Evolutionary conservation across 2,329 filamentous ascomycete genomes (phyloP), one percentile per base, ranked within the genome.

Genomic region (Tolypocladium inflatum): DNA sequence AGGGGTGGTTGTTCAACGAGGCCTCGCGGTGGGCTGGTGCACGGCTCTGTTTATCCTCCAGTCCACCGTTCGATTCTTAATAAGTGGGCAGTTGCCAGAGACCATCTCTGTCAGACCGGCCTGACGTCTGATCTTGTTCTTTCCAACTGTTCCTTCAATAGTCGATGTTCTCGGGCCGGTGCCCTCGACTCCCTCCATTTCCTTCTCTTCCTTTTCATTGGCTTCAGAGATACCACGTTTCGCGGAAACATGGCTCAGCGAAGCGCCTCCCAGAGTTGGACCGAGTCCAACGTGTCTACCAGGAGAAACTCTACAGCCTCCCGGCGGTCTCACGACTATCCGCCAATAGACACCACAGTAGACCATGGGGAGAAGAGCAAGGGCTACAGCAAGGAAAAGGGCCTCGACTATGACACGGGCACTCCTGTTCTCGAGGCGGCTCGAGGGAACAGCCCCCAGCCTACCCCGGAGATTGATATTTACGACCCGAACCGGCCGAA

Each of bases 401-500:
- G 48, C n/a, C 26, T 51, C 17, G 48, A 51, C 17, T 35, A 33
- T 33, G 48, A 33, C 13, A 50, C 45, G 3, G 45, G 45, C 45
- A 51, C 48, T 51, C 48, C 48, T n/a, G 26, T 51, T 6, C 48
- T 51, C 48, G 48, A 51, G 48, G 26, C 48, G 48, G 48, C 48
- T 19, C 48, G 11, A 3, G 26, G 19, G 8, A 51, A 51, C 26
- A 8, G 30, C 17, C 8, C 17, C 19, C 30, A 35, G 2, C 26
- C 9, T 21, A 3, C 48, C 7, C 39, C 41, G 52, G 37, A 38
- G 54, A 53, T 65, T 37, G 65, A 65, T 55, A 59, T 63, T 33
- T 63, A 59, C 63, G 66, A 60, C 13, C 60, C 65, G 4, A 59
- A 63, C 3, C 61, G 63, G 15, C 61, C 60, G 4, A 74, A 70